These are phyloP conservation scores for Monosiga brevicollis DNA, from an alignment of 78 protist genomes.

Conservation along the genomic window DNA sequence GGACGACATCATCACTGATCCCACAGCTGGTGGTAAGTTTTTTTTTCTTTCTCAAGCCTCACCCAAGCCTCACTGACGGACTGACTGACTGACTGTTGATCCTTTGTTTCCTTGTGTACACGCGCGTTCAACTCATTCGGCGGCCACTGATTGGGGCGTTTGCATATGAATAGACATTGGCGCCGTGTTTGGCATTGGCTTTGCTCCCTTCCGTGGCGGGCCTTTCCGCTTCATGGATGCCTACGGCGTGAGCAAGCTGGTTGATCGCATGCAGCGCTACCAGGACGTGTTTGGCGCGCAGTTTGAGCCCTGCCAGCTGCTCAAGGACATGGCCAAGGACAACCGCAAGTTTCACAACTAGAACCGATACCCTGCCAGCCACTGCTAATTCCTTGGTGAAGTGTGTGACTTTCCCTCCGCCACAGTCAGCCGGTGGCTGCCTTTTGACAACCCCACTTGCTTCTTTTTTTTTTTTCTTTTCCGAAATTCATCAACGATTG, in stretches of 20 bases:
- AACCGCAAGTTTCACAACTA: conserved; percentile 44
- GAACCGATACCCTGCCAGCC: no score
- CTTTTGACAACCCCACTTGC: no score
- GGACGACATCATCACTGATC: conserved; percentile 14
- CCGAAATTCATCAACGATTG: no score
- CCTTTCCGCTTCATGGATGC: conserved; percentile 53
- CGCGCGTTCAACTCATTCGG: no score
- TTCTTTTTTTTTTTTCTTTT: no score
- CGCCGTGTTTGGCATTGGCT: conserved; percentile 36
- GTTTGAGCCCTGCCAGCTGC: conserved; percentile 46
- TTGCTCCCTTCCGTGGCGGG: conserved; percentile 67
- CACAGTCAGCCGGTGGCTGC: no score
- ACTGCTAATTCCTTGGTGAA: no score
- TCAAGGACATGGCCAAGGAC: conserved; percentile 39
- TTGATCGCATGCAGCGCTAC: conserved; percentile 12
- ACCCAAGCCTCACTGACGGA: no score
- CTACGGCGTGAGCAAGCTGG: conserved; percentile 32
- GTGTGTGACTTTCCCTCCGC: no score
- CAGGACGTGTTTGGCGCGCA: conserved; percentile 33
- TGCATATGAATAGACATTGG: conserved; percentile 15
- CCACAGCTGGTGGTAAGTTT: conserved; percentile 15
- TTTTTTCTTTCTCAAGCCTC: no score
- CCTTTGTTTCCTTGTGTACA: no score
- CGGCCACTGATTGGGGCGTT: neutral
- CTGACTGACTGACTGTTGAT: no score